Conservation (phyloP, 73 alveolate species). For the Diophrys sp. region DNA sequence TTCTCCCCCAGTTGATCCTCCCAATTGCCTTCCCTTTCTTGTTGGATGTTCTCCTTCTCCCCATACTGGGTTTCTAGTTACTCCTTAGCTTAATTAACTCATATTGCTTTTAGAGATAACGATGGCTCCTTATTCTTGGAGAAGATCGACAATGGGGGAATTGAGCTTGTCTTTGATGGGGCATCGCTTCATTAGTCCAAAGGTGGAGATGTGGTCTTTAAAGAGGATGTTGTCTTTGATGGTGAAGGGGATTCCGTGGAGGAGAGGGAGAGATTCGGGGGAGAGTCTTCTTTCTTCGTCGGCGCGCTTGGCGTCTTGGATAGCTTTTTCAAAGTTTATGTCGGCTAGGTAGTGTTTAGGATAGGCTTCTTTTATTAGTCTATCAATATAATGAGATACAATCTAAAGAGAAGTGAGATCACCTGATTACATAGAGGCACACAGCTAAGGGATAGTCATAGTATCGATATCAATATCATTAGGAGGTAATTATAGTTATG, state of each 20-base stretch:
- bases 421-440: background rate
- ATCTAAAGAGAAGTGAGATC: background rate
- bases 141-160: conserved; percentile 39
- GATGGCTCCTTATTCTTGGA: conserved; percentile 64
- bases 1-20: conserved; percentile 78
- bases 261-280: background rate
- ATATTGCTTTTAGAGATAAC: conserved; percentile 57
- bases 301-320: background rate
- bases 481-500: background rate
- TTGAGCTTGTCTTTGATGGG: conserved; percentile 28
- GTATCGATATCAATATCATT: background rate
- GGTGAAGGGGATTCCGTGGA: background rate
- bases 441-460: background rate
- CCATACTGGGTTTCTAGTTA: conserved; percentile 49
- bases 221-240: background rate
- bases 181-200: conserved; percentile 28
- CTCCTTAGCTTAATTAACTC: conserved; percentile 47
- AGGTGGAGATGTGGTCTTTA: conserved; percentile 4
- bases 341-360: background rate
- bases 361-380: background rate
- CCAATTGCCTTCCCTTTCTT: conserved; percentile 14
- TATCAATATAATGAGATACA: background rate
- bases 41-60: conserved; percentile 23
- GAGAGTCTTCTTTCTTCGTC: background rate
- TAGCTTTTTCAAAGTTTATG: background rate